Conservation (phyloP, 345 rosid species). For the Ceriops decandra region DNA sequence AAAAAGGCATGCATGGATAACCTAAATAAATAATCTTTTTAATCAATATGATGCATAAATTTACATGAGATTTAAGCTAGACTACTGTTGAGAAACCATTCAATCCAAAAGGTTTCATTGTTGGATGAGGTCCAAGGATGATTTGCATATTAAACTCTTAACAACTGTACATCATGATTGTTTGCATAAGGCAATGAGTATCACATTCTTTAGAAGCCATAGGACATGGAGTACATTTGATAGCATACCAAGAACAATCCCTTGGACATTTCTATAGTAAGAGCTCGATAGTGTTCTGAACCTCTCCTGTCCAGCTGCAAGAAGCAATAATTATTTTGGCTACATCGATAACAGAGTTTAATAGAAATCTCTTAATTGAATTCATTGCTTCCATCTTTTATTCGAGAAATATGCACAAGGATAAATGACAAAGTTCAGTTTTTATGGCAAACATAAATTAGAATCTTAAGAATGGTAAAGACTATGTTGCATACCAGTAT, state of each 20-base stretch:
- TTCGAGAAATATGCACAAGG: not conserved
- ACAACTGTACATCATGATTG: not conserved
- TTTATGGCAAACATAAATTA: not conserved
- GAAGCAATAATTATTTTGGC: conserved; percentile 7
- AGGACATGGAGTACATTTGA: not conserved
- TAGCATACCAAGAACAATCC: conserved; percentile 79
- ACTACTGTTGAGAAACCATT: not conserved
- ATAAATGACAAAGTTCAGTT: too few relatives aligned
- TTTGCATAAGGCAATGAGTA: not conserved
- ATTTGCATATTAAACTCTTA: not conserved
- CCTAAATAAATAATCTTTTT: too few relatives aligned
- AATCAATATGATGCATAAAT: too few relatives aligned
- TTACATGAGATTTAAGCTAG: not conserved
- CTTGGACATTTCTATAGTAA: conserved; percentile 91
- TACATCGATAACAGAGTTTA: conserved; percentile 1
- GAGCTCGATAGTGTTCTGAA: conserved; percentile 91
- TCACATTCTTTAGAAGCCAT: conserved; percentile 3
- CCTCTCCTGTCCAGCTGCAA: conserved; percentile 96
- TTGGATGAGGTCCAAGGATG: too few relatives aligned
- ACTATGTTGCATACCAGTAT: conserved; percentile 56
- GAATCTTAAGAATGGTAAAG: not conserved
- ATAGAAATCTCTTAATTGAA: not conserved
- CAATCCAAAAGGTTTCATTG: too few relatives aligned
- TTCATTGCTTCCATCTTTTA: not conserved
- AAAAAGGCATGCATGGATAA: not conserved